phyloP scores from a whole-genome alignment of 441 rosid genomes.

The Erodium chrysanthum region DNA sequence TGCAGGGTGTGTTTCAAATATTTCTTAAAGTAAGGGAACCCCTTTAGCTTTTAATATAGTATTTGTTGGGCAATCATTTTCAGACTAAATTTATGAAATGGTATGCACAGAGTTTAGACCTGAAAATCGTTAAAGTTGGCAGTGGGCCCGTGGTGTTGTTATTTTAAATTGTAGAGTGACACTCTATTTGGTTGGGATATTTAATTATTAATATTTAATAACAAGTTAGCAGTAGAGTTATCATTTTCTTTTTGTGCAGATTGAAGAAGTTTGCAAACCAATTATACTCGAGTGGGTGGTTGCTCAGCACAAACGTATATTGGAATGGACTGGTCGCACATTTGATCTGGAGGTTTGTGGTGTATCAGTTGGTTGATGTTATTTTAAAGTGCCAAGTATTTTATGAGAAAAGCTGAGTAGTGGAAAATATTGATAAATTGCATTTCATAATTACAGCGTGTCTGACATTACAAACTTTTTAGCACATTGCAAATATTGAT shows the following conservation, averaged over 20 bases:
- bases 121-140: background rate
- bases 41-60: background rate
- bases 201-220: constrained; percentile 2
- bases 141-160: background rate
- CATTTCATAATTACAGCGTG: background rate
- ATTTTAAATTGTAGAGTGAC: background rate
- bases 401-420: background rate
- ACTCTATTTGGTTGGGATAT: constrained; percentile 12
- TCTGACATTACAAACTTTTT: background rate
- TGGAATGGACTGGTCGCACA: constrained; percentile 95
- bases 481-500: background rate
- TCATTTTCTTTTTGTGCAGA: constrained; percentile 37
- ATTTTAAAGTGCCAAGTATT: background rate
- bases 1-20: background rate
- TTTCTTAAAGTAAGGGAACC: constrained; percentile 1
- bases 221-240: constrained; percentile 11
- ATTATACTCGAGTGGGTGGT: constrained; percentile 95
- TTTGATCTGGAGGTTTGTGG: constrained; percentile 69
- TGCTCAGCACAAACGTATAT: constrained; percentile 75
- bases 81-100: background rate
- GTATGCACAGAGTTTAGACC: background rate
- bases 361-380: constrained; percentile 20
- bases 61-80: background rate
- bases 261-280: constrained; percentile 59
- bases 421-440: background rate